Evolutionary conservation across 106 monocot species (phyloP), one percentile per base, ranked within the genome.

Genomic region (Dactylorhiza incarnata): DNA sequence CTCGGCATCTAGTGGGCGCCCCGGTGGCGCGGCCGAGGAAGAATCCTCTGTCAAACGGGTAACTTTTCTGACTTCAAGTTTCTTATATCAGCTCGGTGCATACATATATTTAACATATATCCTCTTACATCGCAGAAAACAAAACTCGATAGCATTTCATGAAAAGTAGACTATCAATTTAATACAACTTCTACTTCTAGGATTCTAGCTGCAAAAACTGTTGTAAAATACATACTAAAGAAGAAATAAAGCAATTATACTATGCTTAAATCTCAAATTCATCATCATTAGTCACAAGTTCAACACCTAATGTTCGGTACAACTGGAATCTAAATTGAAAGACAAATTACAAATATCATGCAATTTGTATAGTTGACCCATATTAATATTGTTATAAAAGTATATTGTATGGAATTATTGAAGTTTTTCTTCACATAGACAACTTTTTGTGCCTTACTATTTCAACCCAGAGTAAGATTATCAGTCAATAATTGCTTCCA

Each of bases 361-460:
- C 16, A 68, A 15, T 29, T 5, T 7, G 5, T 44, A 68, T 68
- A 5, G 22, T 4, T 0, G 44, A 68, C 6, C 2, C 52, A 37
- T 29, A 45, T 44, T 69, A 69, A 69, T n/a, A 66, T 66, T 66
- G 66, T 13, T 13, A 63, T 63, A 63, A 5, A 65, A 65, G 9
- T 65, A 65, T 29, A 65, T 26, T 37, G 29, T 65, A 20, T 59
- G 58, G 58, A 58, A n/a, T 26, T 24, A 26, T 9, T 65, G 29
- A 10, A 24, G 24, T 65, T 59, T 20, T 9, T 20, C 26, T 65
- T 13, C 13, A 10, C 65, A 29, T 37, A 37, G 29, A 45, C 5
- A 11, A 19, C 15, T 11, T 26, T 46, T 17, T 16, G 45, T 4
- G 13, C 9, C 24, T 7, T 37, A 26, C 3, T 26, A 69, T 45